Percentiles rank a stretch among this genome's conserved stretches.
Evolutionary conservation across 2,329 filamentous ascomycete genomes (phyloP).

Genomic region (Gremmenia infestans): DNA sequence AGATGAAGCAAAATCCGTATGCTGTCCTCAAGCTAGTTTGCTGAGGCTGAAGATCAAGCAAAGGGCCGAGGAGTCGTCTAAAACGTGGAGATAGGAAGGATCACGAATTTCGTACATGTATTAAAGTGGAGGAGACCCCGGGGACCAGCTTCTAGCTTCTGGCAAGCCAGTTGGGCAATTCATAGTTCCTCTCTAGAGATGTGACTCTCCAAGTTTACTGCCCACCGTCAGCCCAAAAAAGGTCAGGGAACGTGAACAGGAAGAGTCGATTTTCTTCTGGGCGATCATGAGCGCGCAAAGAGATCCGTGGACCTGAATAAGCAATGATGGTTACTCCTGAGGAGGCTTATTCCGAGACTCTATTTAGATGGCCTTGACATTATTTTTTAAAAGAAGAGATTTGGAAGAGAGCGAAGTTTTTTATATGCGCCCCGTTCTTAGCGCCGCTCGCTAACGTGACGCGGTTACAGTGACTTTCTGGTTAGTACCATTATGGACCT

Average conservation of each 20-base stretch:
- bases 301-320: conserved; percentile 86
- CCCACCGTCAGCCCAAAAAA: conserved; percentile 45
- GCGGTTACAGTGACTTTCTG: neutral
- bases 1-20: conserved; percentile 68
- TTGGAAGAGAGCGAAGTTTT: conserved; percentile 8
- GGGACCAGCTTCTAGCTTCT: too few relatives aligned
- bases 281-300: conserved; percentile 95
- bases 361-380: conserved; percentile 93
- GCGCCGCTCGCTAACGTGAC: conserved; percentile 1
- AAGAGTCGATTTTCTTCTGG: conserved; percentile 75
- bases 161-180: neutral
- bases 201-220: conserved; percentile 47
- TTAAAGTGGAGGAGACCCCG: neutral
- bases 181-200: conserved; percentile 18
- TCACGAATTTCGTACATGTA: neutral
- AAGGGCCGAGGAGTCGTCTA: conserved; percentile 28
- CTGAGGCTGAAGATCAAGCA: conserved; percentile 84
- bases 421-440: conserved; percentile 6
- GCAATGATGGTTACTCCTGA: conserved; percentile 60
- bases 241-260: conserved; percentile 66
- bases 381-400: conserved; percentile 38
- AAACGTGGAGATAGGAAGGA: neutral
- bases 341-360: conserved; percentile 92
- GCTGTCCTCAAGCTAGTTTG: conserved; percentile 79
- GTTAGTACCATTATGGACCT: neutral